These are phyloP conservation scores for Limonomyces culmigenus DNA, from an alignment of 1,284 basidiomycete species.

Conservation along the genomic window DNA sequence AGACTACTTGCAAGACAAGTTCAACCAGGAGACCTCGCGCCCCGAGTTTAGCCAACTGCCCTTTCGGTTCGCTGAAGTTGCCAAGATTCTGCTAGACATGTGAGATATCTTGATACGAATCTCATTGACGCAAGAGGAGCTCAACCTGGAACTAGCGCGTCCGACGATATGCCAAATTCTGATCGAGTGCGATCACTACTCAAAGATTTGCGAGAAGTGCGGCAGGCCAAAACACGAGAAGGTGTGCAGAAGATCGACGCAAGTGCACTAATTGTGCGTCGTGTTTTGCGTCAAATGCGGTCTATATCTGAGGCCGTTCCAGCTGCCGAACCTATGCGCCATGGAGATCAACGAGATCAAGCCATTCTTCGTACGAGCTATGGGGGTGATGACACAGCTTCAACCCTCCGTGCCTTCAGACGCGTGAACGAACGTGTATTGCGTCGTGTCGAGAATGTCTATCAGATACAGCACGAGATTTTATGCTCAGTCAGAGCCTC, in stretches of 20 bases:
- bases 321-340: slow-evolving; percentile 77
- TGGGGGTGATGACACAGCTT: slow-evolving; percentile 46
- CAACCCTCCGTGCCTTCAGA: too few species aligned
- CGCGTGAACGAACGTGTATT: too few species aligned
- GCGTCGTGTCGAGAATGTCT: too few species aligned
- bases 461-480: too few species aligned
- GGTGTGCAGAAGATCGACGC: slow-evolving; percentile 63
- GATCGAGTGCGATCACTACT: slow-evolving; percentile 73
- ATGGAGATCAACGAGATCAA: slow-evolving; percentile 90
- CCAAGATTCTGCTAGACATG: slow-evolving; percentile 84
- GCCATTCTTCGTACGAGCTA: slow-evolving; percentile 75
- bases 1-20: slow-evolving; percentile 67
- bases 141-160: slow-evolving; percentile 36
- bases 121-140: background rate
- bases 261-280: slow-evolving; percentile 61
- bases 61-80: slow-evolving; percentile 77
- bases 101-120: slow-evolving; percentile 23
- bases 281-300: slow-evolving; percentile 1
- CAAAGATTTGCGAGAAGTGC: slow-evolving; percentile 86
- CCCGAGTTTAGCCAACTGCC: slow-evolving; percentile 64
- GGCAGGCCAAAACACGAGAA: slow-evolving; percentile 83
- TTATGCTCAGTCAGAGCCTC: too few species aligned
- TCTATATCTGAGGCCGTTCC: slow-evolving; percentile 1
- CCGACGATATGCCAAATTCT: slow-evolving; percentile 75
- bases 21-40: slow-evolving; percentile 55